Evolutionary conservation across 2,329 filamentous ascomycete species (phyloP), one percentile per base, ranked within the genome.

Genomic region (Fusarium equiseti): DNA sequence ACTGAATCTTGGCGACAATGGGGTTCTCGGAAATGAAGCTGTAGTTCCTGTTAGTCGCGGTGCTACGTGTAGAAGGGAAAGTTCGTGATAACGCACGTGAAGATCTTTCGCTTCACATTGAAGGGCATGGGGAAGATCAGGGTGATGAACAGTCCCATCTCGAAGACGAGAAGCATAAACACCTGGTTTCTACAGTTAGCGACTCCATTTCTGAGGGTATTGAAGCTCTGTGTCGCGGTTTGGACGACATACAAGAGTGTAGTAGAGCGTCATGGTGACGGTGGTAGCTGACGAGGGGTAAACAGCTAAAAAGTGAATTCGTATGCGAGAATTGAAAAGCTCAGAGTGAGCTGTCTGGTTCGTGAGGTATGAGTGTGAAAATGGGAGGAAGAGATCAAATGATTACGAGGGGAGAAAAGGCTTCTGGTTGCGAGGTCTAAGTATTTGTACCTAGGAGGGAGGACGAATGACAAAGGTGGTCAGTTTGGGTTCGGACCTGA

Each of bases 11-110:
- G 43, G 95, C 96, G 63, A 99, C 88, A 55, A 90, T 67, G 0
- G 87, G 92, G 79, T 91, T 97, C 79, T 95, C 93, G 56, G 95
- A 98, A 79, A 99, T 95, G 89, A 99, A 99, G 76, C 92, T 94
- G 8, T 53, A 31, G 59, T 31, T 45, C 15, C 15, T 24, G 53
- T 73, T 46, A 68, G 64, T 38, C 52, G 35, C 18, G 32, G 8
- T 31, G 43, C 56, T 56, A 15, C 51, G 16, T 11, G 22, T 18
- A n/a, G 12, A 18, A 44, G 22, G 44, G 35, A 43, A 38, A 26
- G 22, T 32, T n/a, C 5, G 27, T 31, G 32, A 42, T 50, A 35
- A 82, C 87, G 54, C 82, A 90, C 87, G 86, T 88, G 80, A 98
- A 97, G 79, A 98, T 89, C 84, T 89, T 93, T 79, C 94, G 90